phyloP scores from a whole-genome alignment of 768 basidiomycete species.

The Trametes sanguinea region DNA sequence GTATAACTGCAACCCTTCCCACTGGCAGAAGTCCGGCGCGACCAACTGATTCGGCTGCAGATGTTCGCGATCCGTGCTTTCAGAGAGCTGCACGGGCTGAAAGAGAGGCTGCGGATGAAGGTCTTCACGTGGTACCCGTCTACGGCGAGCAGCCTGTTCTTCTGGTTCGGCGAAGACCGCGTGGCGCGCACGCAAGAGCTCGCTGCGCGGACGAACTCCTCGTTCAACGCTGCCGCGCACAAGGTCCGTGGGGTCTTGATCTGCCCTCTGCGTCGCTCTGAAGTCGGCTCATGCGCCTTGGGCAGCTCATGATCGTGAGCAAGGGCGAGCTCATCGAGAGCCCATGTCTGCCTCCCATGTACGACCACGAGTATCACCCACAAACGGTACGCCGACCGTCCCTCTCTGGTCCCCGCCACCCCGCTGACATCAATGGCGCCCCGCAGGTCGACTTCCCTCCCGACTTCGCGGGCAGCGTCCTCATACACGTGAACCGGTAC shows the following conservation, averaged over 20 bases:
- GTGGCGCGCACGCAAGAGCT: background rate
- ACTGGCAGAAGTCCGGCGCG: too few species aligned
- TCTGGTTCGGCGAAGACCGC: background rate
- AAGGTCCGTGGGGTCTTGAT: background rate
- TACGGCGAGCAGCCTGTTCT: background rate
- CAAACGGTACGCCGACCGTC: background rate
- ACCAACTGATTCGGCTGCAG: too few species aligned
- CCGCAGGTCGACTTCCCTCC: too few species aligned
- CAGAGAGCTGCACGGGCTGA: too few species aligned
- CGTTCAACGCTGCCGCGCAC: background rate
- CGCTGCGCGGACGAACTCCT: background rate
- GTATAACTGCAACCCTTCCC: too few species aligned
- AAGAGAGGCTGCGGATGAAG: background rate
- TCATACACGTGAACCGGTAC: too few species aligned
- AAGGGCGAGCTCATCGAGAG: background rate
- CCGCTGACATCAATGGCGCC: background rate
- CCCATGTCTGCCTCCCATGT: background rate
- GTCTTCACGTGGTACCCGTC: background rate
- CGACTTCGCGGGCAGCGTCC: too few species aligned
- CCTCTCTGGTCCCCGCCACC: background rate
- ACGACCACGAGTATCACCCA: slow-evolving; percentile 7
- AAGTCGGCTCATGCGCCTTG: too few species aligned
- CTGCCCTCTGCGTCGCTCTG: background rate
- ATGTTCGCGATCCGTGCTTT: too few species aligned
- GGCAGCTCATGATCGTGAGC: background rate